Evolutionary conservation across 139 green algal species (phyloP), one percentile per base, ranked within the genome.

Genomic region (Chlamydomonas incerta): DNA sequence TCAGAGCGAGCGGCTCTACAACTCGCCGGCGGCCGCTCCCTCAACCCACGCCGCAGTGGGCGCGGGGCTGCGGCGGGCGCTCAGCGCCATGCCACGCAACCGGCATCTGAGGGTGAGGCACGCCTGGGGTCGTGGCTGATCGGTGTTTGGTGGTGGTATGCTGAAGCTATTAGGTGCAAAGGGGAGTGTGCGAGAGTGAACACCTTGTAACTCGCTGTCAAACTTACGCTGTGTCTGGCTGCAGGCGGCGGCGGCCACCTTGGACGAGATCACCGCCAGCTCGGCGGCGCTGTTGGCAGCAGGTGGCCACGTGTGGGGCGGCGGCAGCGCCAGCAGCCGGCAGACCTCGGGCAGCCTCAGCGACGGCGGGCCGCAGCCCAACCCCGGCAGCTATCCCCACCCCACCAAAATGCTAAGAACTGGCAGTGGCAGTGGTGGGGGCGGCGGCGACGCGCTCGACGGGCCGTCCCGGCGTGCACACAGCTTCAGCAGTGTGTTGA

Each of bases 1-100:
- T 1, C 69, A 81, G 68, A 67, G 37, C 20, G 81, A 88, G 68
- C 81, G 87, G 28, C 62, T 90, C 46, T 90, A 90, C 72, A 62
- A 50, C 46, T 37, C 46, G 24, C 35, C 74, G 24, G 37, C 66
- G 4, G 68, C 50, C 50, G 58, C 34, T 28, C n/a, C 46, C 0
- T 24, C 15, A 52, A 71, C 5, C 34, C 47, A 37, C 20, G 67
- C n/a, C 2, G 29, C 65, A 1, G 74, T 69, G 21, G 74, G 74
- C 21, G 55, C 34, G 21, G 74, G 41, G 6, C 41, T 29, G 55
- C 73, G 87, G n/a, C 60, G 87, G 9, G 81, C 82, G 0, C 47
- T 88, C 24, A 88, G 74, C 70, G 83, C 72, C 28, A 20, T 87
- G 33, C 87, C 87, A 1, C 69, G 77, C 28, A 88, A 60, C 82